Evolutionary conservation across 1,284 basidiomycete species (phyloP).

Genomic region (Ceratobasidium sp.): DNA sequence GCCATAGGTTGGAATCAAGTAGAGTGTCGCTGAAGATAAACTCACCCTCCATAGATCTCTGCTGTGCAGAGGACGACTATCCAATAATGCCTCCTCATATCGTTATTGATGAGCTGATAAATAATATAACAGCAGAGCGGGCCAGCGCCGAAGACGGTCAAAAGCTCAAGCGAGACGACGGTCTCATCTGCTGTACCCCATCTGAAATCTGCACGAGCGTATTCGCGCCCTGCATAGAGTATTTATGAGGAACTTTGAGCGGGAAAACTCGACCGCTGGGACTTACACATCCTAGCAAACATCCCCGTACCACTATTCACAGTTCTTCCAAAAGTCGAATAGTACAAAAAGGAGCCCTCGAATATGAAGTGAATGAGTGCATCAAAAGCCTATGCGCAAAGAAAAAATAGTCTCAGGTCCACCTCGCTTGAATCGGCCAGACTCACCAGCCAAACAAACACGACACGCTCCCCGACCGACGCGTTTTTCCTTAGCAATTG

Average conservation of each 20-base stretch:
- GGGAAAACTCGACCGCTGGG: conserved; percentile 7
- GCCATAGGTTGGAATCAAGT: background rate
- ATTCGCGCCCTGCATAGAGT: conserved; percentile 61
- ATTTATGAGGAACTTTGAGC: conserved; percentile 25
- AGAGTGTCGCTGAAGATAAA: conserved; percentile 20
- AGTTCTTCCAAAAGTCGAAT: conserved; percentile 72
- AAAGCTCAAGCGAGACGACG: conserved; percentile 78
- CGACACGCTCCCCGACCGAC: conserved; percentile 28
- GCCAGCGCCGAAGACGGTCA: conserved; percentile 79
- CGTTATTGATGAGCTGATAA: conserved; percentile 64
- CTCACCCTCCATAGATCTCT: conserved; percentile 77
- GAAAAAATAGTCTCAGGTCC: background rate
- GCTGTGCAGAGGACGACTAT: conserved; percentile 75
- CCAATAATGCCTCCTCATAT: conserved; percentile 79
- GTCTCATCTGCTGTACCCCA: conserved; percentile 81
- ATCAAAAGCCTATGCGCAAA: conserved; percentile 37
- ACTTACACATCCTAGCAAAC: conserved; percentile 77
- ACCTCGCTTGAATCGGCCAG: background rate
- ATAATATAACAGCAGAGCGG: conserved; percentile 74
- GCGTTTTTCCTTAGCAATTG: conserved; percentile 36
- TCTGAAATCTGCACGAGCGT: conserved; percentile 76
- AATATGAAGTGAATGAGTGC: conserved; percentile 76
- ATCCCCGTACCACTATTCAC: conserved; percentile 71
- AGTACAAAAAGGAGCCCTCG: conserved; percentile 78
- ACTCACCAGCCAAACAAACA: conserved; percentile 41